Evolutionary conservation across 2,329 filamentous ascomycete genomes (phyloP), one percentile per base, ranked within the genome.

Genomic region (Phialocephala subalpina): DNA sequence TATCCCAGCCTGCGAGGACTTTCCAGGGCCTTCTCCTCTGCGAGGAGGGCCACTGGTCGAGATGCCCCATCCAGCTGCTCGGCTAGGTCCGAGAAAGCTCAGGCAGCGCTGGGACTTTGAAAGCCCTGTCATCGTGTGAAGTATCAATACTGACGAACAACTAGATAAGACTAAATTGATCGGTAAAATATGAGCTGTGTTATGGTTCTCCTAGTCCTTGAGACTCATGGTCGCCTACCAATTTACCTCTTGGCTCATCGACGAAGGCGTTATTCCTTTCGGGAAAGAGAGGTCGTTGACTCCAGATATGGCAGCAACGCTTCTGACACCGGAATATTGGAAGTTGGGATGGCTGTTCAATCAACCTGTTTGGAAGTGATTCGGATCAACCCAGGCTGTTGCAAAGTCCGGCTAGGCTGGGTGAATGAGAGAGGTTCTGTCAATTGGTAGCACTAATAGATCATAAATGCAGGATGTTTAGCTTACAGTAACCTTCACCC

Each of bases 211-310:
- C 12, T 53, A 25, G 49, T 29, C 22, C 7, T 53, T 53, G 49
- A 53, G 49, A 29, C 12, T 53, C 18, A 53, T 53, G 49, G 49
- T 53, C n/a, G 22, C 49, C 2, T 53, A 29, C 18, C 25, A 53
- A 16, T 25, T 25, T 14, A 16, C 18, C 5, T 53, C 49, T 27
- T 53, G 49, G 49, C 12, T 29, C 12, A 49, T 18, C 45, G 18
- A 49, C 11, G 45, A 42, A 42, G 12, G 12, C 12, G 12, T 42
- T n/a, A 42, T 42, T n/a, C 38, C 38, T 42, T 42, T 42, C 12
- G 38, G 38, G 4, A 42, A 42, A 14, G 18, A 6, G 5, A 42
- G 38, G 12, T 42, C 12, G 14, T n/a, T 42, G 18, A n/a, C 12
- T 14, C 12, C 38, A 4, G 38, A 42, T 42, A 3, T 42, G 18